Evolutionary conservation across 2,329 filamentous ascomycete species (phyloP), one percentile per base, ranked within the genome.

Genomic region (Colletotrichum scovillei): DNA sequence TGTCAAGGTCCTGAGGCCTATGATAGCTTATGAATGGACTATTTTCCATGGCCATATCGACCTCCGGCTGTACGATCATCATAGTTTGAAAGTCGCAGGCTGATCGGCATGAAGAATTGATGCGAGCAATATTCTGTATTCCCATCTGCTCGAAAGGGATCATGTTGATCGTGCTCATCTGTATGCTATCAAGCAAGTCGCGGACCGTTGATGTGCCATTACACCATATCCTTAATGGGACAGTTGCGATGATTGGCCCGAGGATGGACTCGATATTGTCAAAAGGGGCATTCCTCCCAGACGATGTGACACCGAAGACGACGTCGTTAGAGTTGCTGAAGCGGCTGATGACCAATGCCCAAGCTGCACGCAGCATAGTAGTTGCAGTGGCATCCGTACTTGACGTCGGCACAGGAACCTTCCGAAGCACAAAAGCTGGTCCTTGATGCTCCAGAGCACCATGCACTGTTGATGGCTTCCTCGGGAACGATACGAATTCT

Each of bases 261-360:
- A 74, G 49, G 57, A 79, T 75, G 22, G 75, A 74, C 56, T 79
- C 77, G 19, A 75, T 42, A 14, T 55, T 64, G 5, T 55, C 56
- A 3, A 81, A 73, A 4, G 71, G 46, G 7, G 69, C 67, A 38
- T 73, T 83, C 19, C 71, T 59, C 5, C 71, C 71, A 55, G 84
- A 83, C 9, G 84, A 77, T 0, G 82, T 84, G 72, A 82, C 81
- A 7, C 84, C 84, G 64, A 86, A 85, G 16, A 84, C 76, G 38
- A 84, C 79, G 58, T 84, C 82, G 9, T 79, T 69, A 24, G 80
- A 78, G 1, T 79, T 79, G 67, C 82, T 79, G 69, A 84, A 84
- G 12, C 81, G 75, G 1, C 80, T 79, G 0, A 84, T 79, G 2
- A 84, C 79, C 19, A 86, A 69, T 4, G 82, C 83, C 85, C 84